These are phyloP conservation scores for Arctium lappa DNA, from an alignment of 129 eudicot genomes.

Conservation along the genomic window DNA sequence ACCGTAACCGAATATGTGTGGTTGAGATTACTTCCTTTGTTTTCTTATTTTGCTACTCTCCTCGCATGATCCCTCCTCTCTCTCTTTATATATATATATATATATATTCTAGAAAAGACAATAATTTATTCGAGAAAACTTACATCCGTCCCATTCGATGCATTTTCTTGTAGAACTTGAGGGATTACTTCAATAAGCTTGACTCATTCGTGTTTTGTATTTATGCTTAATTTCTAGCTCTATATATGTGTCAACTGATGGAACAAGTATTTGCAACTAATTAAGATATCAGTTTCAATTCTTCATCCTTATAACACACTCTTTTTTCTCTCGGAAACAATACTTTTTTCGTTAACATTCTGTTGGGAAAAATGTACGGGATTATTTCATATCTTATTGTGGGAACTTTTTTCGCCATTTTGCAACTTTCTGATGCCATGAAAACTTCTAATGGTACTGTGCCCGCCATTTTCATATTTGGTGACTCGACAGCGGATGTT, in stretches of 20 bases:
- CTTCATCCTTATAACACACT: neutral
- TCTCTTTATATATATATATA: no score
- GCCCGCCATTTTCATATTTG: conserved; percentile 55
- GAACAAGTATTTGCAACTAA: neutral
- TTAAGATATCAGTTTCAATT: neutral
- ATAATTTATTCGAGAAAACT: neutral
- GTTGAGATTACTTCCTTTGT: no score
- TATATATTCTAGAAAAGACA: neutral
- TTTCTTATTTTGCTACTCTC: no score
- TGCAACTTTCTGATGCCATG: conserved; percentile 10
- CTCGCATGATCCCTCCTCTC: no score
- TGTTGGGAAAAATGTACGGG: conserved; percentile 12
- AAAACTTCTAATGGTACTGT: neutral
- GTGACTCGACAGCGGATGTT: conserved; percentile 82
- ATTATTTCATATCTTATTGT: conserved; percentile 12
- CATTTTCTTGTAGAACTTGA: conserved; percentile 16
- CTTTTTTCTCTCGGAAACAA: no score
- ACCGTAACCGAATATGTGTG: no score
- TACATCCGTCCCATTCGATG: neutral
- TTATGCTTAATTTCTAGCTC: neutral
- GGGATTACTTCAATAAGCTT: conserved; percentile 19
- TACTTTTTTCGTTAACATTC: neutral
- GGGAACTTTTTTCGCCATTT: conserved; percentile 7
- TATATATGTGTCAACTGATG: neutral
- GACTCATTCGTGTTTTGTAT: neutral